Evolutionary conservation across 2,329 filamentous ascomycete species (phyloP).

Genomic region (Nemania sp.): DNA sequence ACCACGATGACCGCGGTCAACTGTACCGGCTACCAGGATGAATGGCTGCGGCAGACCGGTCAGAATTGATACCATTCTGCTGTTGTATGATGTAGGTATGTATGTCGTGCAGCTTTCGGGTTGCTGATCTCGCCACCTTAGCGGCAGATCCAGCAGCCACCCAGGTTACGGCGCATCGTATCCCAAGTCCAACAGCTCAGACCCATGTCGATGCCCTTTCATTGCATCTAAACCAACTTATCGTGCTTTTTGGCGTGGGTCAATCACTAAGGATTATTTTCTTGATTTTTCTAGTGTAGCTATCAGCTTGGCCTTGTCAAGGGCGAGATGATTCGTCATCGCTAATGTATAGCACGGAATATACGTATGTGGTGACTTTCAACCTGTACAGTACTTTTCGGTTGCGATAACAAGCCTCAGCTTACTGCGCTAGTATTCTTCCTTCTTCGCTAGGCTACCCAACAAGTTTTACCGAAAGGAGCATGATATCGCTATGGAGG

Average conservation of each 20-base stretch:
- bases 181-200: neutral
- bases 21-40: neutral
- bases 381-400: too few relatives aligned
- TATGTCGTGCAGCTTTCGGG: slow-evolving; percentile 22
- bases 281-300: neutral
- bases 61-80: slow-evolving; percentile 8
- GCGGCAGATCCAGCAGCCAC: slow-evolving; percentile 13
- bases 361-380: too few relatives aligned
- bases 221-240: neutral
- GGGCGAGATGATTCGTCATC: too few relatives aligned
- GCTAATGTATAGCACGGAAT: too few relatives aligned
- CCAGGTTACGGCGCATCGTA: neutral
- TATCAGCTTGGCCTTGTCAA: neutral
- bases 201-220: neutral
- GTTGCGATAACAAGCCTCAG: too few relatives aligned
- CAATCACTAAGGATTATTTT: too few relatives aligned
- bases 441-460: too few relatives aligned
- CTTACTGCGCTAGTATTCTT: too few relatives aligned
- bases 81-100: slow-evolving; percentile 14
- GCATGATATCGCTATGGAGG: too few relatives aligned
- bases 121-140: slow-evolving; percentile 21
- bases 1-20: neutral
- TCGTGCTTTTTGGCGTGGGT: neutral
- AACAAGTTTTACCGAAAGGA: too few relatives aligned
- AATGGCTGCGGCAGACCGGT: neutral